Evolutionary conservation across 2,329 filamentous ascomycete species (phyloP), one percentile per base, ranked within the genome.

Genomic region (Penicillium sp.): DNA sequence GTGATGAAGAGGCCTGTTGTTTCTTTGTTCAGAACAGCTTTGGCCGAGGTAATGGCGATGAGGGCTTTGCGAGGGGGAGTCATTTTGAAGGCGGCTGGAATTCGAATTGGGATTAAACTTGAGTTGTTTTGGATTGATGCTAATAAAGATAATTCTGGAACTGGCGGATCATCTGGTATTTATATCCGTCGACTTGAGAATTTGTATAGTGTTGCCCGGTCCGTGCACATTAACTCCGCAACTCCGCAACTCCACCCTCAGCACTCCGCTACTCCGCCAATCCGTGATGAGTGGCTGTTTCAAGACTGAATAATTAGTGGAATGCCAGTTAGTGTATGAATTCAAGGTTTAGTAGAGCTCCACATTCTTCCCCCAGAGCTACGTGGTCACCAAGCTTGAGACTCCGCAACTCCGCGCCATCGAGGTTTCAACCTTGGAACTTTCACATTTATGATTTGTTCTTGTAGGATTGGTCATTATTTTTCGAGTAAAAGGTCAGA

Each of bases 1-100:
- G 66, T 74, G 58, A 81, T 76, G 68, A 81, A 81, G 48, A 81
- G 65, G 11, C 76, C 78, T 7, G 63, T 64, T 2, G 75, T 77
- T 59, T 75, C 72, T 49, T 76, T 73, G 57, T 75, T 75, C n/a
- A 77, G 71, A 27, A 69, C 61, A n/a, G 73, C 77, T 13, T 67
- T 66, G 21, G 78, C 77, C 4, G 78, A 79, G 25, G 78, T 79
- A 43, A 79, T 65, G 50, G 70, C 68, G 50, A 80, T 78, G 50
- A 80, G 64, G 45, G 77, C 78, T 55, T 70, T 70, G 48, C 72
- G 75, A 34, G 76, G 67, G 41, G 71, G 74, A 45, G 46, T 49
- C 57, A 53, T 59, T 57, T 57, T 58, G 50, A 40, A 31, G 7
- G 36, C 10, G 36, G 10, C 19, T 40, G 31, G 45, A 16, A 9